Evolutionary conservation across 2,329 filamentous ascomycete species (phyloP).

Genomic region (Botrytis byssoidea): DNA sequence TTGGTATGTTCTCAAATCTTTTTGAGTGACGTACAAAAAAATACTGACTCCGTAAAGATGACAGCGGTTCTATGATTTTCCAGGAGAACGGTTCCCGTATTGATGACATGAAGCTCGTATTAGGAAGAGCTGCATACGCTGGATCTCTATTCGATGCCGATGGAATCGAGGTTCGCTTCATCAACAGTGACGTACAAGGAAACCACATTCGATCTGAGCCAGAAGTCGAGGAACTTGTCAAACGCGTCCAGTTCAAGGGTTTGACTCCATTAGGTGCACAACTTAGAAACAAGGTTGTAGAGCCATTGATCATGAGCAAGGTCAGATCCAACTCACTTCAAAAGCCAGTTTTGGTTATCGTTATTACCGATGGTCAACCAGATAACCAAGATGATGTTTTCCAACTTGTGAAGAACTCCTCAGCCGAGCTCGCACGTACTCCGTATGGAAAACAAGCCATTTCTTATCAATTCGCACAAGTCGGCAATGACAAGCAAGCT

Average conservation of each 20-base stretch:
- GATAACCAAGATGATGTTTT: conserved; percentile 19
- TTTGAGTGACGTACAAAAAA: conserved; percentile 1
- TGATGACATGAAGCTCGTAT: conserved; percentile 62
- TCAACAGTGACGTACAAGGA: conserved; percentile 57
- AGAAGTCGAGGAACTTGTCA: conserved; percentile 58
- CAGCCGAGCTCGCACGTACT: conserved; percentile 11
- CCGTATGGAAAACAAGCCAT: conserved; percentile 18
- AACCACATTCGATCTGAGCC: conserved; percentile 56
- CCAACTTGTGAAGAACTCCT: conserved; percentile 6
- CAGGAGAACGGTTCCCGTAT: conserved; percentile 66
- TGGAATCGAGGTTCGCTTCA: conserved; percentile 66
- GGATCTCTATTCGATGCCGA: conserved; percentile 69
- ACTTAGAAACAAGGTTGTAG: conserved; percentile 61
- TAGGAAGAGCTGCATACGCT: conserved; percentile 61
- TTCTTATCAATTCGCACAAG: conserved; percentile 20
- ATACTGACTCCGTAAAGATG: conserved; percentile 45
- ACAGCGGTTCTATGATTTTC: conserved; percentile 68
- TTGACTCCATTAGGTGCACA: conserved; percentile 65
- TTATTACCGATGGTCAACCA: conserved; percentile 20
- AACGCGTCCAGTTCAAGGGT: conserved; percentile 60
- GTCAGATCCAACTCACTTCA: conserved; percentile 6
- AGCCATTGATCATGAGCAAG: conserved; percentile 53
- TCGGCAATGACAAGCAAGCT: conserved; percentile 10
- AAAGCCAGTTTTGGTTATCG: conserved; percentile 18
- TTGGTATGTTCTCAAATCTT: conserved; percentile 28